These are phyloP conservation scores for Hypericum perforatum DNA, from an alignment of 345 rosid species.

Conservation along the genomic window DNA sequence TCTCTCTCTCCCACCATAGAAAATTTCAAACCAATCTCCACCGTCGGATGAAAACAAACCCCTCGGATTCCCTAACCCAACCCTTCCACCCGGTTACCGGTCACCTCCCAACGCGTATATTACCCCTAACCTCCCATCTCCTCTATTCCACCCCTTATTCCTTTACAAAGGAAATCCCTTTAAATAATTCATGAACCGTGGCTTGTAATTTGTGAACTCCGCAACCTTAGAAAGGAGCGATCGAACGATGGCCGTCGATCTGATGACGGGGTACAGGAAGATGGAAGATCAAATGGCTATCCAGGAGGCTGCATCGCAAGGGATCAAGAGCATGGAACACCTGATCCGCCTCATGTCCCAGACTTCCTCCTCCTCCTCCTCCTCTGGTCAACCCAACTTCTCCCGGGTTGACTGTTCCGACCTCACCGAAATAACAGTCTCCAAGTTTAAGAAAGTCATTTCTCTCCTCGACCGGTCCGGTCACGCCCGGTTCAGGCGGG, in stretches of 20 bases:
- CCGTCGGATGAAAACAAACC: neutral
- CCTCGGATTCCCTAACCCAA: conserved; percentile 2
- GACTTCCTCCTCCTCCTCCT: too few species aligned
- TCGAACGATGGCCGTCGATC: conserved; percentile 51
- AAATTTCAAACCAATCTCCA: too few species aligned
- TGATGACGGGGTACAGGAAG: conserved; percentile 45
- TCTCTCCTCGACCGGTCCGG: conserved; percentile 74
- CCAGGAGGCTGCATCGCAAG: conserved; percentile 79
- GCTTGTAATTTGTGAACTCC: neutral
- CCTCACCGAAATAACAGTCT: conserved; percentile 60
- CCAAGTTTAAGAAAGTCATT: conserved; percentile 68
- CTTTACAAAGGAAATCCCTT: neutral
- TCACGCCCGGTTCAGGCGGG: conserved; percentile 87
- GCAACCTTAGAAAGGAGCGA: neutral
- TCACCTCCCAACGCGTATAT: neutral
- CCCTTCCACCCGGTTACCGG: neutral
- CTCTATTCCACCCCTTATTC: neutral
- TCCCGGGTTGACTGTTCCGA: conserved; percentile 45
- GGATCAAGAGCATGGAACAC: conserved; percentile 73
- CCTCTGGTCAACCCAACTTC: conserved; percentile 26
- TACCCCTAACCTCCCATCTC: conserved; percentile 6
- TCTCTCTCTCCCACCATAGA: too few species aligned
- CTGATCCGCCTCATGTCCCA: conserved; percentile 57
- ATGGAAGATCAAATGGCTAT: conserved; percentile 71
- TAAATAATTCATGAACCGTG: neutral